Base-by-base conservation (phyloP, 2,329 filamentous ascomycete species). In the Phyllosticta ampelicida region DNA sequence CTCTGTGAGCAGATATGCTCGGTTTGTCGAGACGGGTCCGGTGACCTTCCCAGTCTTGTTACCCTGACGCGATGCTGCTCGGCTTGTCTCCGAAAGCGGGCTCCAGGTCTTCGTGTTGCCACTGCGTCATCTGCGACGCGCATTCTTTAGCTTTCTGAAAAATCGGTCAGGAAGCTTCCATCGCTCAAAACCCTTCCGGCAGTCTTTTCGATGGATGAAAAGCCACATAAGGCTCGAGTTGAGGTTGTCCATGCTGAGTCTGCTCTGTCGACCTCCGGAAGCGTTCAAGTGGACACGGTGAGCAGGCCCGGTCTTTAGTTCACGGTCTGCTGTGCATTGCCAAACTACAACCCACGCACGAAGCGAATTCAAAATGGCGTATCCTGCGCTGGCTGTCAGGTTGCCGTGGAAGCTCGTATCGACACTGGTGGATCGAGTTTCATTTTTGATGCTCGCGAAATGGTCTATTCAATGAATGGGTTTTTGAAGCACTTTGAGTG, bases 401-500 rank as follows among this genome's bases (percentile, higher is more conserved):
- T 26, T 26, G 23, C 8, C 3, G 23, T 26, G 23, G 23, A 26
- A 26, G 23, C 23, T 26, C 4, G 23, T 8, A 26, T 26, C 8
- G 23, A 26, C 8, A 8, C 23, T 26, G n/a, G n/a, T n/a, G n/a
- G n/a, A n/a, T n/a, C n/a, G n/a, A n/a, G n/a, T n/a, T n/a, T n/a
- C n/a, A n/a, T n/a, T n/a, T n/a, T n/a, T n/a, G n/a, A n/a, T 56
- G 62, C 58, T 62, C 62, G 62, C 52, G 62, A 68, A 52, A 66
- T 60, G 61, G 62, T 68, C 23, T 72, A 69, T 65, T 56, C 67
- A 49, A 64, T 60, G 62, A 62, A 64, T 57, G 65, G 60, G 20
- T 71, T 71, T 62, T 56, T 72, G 56, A 60, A 66, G 53, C 67
- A 73, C 62, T 72, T 72, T 63, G 62, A 62, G 61, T 69, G 65